Percentiles rank a stretch among this genome's conserved stretches.
Evolutionary conservation across 495 filamentous ascomycete species (phyloP).

Genomic region (Aspergillus hancockii): DNA sequence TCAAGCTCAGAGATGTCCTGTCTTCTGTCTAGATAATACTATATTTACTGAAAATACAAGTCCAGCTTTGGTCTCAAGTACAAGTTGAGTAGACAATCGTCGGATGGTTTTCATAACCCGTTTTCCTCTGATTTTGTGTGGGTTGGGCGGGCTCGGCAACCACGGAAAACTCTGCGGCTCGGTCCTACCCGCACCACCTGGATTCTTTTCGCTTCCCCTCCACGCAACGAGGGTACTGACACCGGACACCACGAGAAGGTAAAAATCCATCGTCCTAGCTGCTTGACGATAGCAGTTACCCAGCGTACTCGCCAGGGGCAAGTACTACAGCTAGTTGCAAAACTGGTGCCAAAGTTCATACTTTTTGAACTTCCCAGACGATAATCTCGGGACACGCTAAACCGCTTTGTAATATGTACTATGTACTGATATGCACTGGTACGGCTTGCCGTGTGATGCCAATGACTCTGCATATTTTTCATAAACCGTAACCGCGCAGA

Average conservation of each 20-base stretch:
- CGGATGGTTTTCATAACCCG: conserved; percentile 8
- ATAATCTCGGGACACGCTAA: no score
- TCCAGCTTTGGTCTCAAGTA: conserved; percentile 8
- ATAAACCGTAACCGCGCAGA: no score
- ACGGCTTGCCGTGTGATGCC: no score
- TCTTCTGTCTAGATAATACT: conserved; percentile 6
- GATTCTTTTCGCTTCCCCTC: background rate
- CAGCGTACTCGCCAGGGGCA: conserved; percentile 2
- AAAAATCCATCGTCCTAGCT: conserved; percentile 3
- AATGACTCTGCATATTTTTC: no score
- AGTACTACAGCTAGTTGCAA: no score
- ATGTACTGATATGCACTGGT: no score
- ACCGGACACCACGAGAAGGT: conserved; percentile 8
- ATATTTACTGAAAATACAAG: background rate
- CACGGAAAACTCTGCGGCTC: conserved; percentile 5
- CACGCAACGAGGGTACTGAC: conserved; percentile 3
- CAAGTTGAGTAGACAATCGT: conserved; percentile 5
- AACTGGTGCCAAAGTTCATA: no score
- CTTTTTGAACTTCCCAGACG: no score
- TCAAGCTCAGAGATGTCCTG: conserved; percentile 10
- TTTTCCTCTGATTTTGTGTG: conserved; percentile 5
- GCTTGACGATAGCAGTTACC: background rate
- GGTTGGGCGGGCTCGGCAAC: background rate
- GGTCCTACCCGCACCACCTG: background rate
- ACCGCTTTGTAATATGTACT: no score